Percentiles rank a stretch among this genome's conserved stretches.
Conservation (phyloP, 2,329 filamentous ascomycete genomes). For the Neofusicoccum kwambonambiense region DNA sequence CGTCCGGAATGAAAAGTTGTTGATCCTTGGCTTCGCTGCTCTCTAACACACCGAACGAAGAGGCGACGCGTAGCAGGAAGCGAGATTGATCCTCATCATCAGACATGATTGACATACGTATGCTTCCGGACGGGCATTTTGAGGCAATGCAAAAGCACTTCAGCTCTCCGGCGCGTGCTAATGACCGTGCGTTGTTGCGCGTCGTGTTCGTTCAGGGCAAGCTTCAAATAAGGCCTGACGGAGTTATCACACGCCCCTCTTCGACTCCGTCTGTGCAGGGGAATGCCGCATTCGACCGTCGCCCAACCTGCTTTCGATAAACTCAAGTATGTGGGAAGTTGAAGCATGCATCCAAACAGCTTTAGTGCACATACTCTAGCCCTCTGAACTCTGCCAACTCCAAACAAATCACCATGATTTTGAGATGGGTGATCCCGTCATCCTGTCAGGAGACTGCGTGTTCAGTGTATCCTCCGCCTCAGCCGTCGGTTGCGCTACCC, state of each 20-base stretch:
- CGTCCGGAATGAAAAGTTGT: slow-evolving; percentile 9
- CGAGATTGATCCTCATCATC: slow-evolving; percentile 9
- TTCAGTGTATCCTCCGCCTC: too few relatives aligned
- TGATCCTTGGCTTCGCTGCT: neutral
- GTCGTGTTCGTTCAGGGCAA: neutral
- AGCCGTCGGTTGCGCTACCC: too few relatives aligned
- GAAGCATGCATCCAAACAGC: too few relatives aligned
- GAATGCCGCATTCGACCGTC: too few relatives aligned
- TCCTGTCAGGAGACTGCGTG: too few relatives aligned
- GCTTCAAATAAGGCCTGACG: neutral
- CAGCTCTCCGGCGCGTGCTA: neutral
- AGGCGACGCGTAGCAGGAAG: neutral
- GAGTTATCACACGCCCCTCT: neutral
- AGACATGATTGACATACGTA: neutral
- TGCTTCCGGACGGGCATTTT: neutral
- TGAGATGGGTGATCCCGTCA: too few relatives aligned
- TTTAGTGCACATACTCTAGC: too few relatives aligned
- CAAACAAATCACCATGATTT: too few relatives aligned
- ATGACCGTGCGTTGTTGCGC: neutral
- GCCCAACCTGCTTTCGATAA: too few relatives aligned
- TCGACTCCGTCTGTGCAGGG: neutral
- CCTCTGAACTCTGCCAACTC: too few relatives aligned
- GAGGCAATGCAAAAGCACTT: neutral
- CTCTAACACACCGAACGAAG: neutral
- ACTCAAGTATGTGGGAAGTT: too few relatives aligned